Evolutionary conservation across 176 grass and related monocot species (phyloP), one percentile per base, ranked within the genome.

Genomic region (Elaeis guineensis): DNA sequence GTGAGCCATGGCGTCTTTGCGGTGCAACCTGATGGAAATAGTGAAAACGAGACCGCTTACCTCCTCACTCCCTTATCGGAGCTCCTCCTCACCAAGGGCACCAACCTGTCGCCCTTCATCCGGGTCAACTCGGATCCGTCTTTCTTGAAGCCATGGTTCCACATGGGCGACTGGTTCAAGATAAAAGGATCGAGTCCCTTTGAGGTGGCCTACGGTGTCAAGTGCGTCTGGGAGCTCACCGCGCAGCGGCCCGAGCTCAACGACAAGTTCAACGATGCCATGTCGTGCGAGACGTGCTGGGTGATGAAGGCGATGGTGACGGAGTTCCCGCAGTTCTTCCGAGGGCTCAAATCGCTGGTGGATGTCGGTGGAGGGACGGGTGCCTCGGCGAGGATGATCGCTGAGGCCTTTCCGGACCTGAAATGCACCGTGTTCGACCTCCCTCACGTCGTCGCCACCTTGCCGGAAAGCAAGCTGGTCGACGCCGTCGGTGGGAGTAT

Each of bases 401-500:
- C 72, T 1, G 62, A 67, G 60, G 72, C 59, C 6, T 89, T 80
- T 57, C 77, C 77, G 11, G 22, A 65, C 0, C 11, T 89, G 30
- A 64, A 78, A 44, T 89, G 77, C 68, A 74, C 19, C 17, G 73
- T 89, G 4, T 57, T 83, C 55, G 85, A 89, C 19, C 76, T 83
- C 53, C 64, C 23, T 3, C 80, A 77, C 15, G 80, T 89, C 20
- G 55, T 89, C 20, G 76, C 60, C 32, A 17, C 66, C 5, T 51
- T 68, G 24, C 64, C 73, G 12, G 12, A 4, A 8, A 50, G 51
- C 16, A 57, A 61, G 8, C 1, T 26, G 8, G 66, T 89, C 21
- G 54, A 81, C 44, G 77, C 60, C 14, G 22, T 84, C 55, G 65
- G 15, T 3, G 86, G 86, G 5, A 67, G 77, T n/a, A 89, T 89